Base-by-base conservation (phyloP, 1,284 basidiomycete genomes). In the Ganoderma meredithae region DNA sequence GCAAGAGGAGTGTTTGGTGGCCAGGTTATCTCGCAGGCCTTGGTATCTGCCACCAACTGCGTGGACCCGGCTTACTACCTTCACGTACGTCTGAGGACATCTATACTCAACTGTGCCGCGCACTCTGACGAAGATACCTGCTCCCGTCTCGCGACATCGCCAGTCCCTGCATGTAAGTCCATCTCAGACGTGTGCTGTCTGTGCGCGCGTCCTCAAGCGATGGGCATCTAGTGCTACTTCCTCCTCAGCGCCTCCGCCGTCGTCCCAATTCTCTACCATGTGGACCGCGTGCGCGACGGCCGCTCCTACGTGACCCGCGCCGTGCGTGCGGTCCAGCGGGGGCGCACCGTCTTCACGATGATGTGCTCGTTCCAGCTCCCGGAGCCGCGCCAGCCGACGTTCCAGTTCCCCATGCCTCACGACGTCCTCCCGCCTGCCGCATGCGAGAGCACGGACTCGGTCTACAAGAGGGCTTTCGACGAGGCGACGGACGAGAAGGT, bases 1-100 rank as follows among this genome's bases (percentile, higher is more conserved):
- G 86, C 88, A 22, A 85, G 95, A 69, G 95, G 95, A 31, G 95
- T 95, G 5, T 97, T 95, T 74, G 95, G 96, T 65, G 96, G 95
- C 72, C 93, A 94, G 78, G 95, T 97, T 68, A 95, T 97, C 72
- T 95, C 92, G 10, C 95, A 96, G 76, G 93, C 94, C 5, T 82
- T 96, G 39, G 88, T 93, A 17, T 89, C 94, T 15, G 94, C 95
- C 6, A 91, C 91, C 27, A 88, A 89, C 71, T 91, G 91, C 59
- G 90, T 96, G 1, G 83, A 89, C 63, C 81, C 88, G 22, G 82
- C 81, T n/a, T 91, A 88, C 77, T 86, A 86, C 19, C 81, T 96
- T 31, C 93, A 95, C 81, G 92, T 94, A 74, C 81, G 91, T 75
- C 59, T 25, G 22, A 49, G 25, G 22, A 25, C 47, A 25, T 49